These are phyloP conservation scores for Gossypium davidsonii DNA, from an alignment of 441 rosid species.

Conservation along the genomic window DNA sequence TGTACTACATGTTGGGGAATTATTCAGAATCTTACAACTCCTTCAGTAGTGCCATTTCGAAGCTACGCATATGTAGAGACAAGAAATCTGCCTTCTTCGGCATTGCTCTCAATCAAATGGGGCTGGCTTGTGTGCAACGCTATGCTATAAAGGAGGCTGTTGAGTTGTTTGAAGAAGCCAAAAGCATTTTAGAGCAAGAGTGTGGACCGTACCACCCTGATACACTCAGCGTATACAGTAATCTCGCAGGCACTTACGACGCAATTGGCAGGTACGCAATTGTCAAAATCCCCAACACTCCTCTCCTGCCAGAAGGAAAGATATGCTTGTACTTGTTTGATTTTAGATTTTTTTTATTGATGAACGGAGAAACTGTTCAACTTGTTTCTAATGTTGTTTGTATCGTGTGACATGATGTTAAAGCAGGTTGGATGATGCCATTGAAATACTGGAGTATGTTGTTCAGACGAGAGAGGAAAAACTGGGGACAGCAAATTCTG, in stretches of 20 bases:
- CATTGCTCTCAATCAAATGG: slow-evolving; percentile 72
- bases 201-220: slow-evolving; percentile 60
- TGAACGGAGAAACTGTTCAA: neutral
- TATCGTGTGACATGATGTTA: slow-evolving; percentile 7
- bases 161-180: slow-evolving; percentile 61
- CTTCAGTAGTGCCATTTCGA: slow-evolving; percentile 42
- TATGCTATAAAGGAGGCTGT: slow-evolving; percentile 48
- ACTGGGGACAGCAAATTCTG: slow-evolving; percentile 89
- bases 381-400: neutral
- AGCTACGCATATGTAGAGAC: slow-evolving; percentile 52
- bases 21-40: slow-evolving; percentile 50
- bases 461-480: slow-evolving; percentile 76
- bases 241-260: slow-evolving; percentile 68
- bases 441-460: slow-evolving; percentile 60
- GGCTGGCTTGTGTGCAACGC: slow-evolving; percentile 60
- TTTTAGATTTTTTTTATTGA: slow-evolving; percentile 8
- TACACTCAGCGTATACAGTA: slow-evolving; percentile 62
- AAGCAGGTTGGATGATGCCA: slow-evolving; percentile 81
- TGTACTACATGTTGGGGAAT: slow-evolving; percentile 61
- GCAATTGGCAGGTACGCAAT: slow-evolving; percentile 53
- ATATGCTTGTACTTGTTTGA: neutral
- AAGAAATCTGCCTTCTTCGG: slow-evolving; percentile 66
- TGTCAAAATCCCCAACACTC: neutral
- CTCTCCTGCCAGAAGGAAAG: neutral
- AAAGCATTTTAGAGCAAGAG: slow-evolving; percentile 46